phyloP scores from a whole-genome alignment of 441 rosid genomes.

The Pelargonium cotyledonis region DNA sequence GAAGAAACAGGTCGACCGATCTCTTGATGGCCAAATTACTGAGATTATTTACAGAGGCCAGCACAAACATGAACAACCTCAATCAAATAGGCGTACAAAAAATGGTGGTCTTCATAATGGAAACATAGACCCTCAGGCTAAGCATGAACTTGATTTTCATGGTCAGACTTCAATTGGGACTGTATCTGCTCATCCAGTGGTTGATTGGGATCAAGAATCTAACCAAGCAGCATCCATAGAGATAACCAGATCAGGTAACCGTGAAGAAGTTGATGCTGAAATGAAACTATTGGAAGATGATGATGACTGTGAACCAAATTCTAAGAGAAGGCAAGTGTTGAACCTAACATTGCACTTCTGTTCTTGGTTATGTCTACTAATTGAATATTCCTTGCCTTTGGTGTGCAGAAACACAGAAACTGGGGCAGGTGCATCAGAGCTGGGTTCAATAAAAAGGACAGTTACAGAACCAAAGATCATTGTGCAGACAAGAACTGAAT shows the following conservation, averaged over 20 bases:
- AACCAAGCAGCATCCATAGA: conserved; percentile 10
- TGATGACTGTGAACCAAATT: conserved; percentile 63
- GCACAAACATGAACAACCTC: conserved; percentile 58
- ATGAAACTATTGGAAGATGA: conserved; percentile 41
- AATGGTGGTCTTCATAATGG: conserved; percentile 37
- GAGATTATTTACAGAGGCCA: conserved; percentile 68
- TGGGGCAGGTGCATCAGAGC: conserved; percentile 56
- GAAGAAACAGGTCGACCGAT: conserved; percentile 67
- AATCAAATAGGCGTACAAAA: conserved; percentile 49
- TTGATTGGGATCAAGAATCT: conserved; percentile 34
- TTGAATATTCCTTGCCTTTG: conserved; percentile 5
- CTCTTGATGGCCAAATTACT: conserved; percentile 64
- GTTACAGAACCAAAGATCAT: conserved; percentile 71
- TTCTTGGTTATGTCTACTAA: not conserved
- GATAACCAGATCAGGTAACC: conserved; percentile 36
- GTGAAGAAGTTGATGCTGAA: conserved; percentile 53
- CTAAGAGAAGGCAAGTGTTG: conserved; percentile 51
- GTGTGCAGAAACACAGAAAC: conserved; percentile 33
- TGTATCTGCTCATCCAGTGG: conserved; percentile 24
- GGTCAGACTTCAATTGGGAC: conserved; percentile 19
- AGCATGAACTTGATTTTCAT: too few relatives aligned
- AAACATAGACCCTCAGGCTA: conserved; percentile 1
- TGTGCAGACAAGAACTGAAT: conserved; percentile 68
- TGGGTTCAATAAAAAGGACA: conserved; percentile 75
- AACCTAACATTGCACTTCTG: not conserved